Conservation (phyloP, 106 monocot genomes). For the Triglochin maritima region DNA sequence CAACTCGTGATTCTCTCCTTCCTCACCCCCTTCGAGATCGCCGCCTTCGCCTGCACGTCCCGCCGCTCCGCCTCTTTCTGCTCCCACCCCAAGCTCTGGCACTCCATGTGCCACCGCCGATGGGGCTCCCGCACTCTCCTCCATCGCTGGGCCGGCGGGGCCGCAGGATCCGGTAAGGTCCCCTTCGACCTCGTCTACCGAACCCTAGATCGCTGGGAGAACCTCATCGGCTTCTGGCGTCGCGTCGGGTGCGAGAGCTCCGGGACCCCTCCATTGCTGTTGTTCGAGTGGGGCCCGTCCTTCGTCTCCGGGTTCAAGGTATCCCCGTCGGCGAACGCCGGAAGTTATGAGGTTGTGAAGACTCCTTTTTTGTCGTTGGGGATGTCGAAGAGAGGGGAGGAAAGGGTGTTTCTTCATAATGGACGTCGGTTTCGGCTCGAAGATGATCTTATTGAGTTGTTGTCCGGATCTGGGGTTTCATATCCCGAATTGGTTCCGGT, state of each 20-base stretch:
- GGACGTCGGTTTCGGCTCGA: background rate
- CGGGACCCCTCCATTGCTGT: slow-evolving; percentile 29
- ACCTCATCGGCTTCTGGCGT: slow-evolving; percentile 76
- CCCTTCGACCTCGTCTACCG: slow-evolving; percentile 16
- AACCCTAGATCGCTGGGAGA: slow-evolving; percentile 28
- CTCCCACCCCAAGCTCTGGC: slow-evolving; percentile 35
- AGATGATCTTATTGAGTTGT: slow-evolving; percentile 3
- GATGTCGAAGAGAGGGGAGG: slow-evolving; percentile 30
- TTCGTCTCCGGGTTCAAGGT: slow-evolving; percentile 47
- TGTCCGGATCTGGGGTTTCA: background rate
- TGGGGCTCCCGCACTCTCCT: slow-evolving; percentile 46
- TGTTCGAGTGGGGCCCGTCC: slow-evolving; percentile 63
- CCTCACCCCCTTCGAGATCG: slow-evolving; percentile 31
- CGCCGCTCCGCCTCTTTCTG: slow-evolving; percentile 44
- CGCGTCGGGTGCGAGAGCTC: slow-evolving; percentile 27
- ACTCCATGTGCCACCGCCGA: slow-evolving; percentile 50
- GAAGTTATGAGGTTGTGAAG: slow-evolving; percentile 37
- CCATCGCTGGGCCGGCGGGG: slow-evolving; percentile 15
- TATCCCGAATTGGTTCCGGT: slow-evolving; percentile 43
- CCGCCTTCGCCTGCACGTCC: slow-evolving; percentile 45
- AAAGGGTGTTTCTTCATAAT: slow-evolving; percentile 15
- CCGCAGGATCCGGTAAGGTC: slow-evolving; percentile 6
- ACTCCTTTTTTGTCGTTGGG: slow-evolving; percentile 61
- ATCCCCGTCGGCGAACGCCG: slow-evolving; percentile 24
- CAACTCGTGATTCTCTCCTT: slow-evolving; percentile 64